Conservation (phyloP, 306 rosid genomes). For the Myrica gale region DNA sequence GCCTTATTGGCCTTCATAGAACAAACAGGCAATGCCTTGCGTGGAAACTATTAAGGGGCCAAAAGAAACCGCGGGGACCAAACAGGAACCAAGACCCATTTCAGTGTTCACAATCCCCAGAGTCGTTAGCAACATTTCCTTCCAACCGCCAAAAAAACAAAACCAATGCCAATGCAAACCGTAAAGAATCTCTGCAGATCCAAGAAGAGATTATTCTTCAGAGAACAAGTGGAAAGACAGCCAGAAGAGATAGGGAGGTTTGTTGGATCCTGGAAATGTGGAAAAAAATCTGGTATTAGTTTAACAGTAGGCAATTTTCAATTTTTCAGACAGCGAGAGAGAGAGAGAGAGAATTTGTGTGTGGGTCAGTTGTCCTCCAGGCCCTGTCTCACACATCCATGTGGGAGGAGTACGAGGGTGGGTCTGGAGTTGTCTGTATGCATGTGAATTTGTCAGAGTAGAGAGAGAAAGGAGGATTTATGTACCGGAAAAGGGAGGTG, state of each 20-base stretch:
- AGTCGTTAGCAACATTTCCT: conserved; percentile 24
- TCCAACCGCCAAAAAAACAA: conserved; percentile 22
- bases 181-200: conserved; percentile 44
- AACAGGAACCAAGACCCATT: conserved; percentile 20
- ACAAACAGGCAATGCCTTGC: conserved; percentile 35
- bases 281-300: conserved; percentile 46
- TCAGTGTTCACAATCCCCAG: conserved; percentile 22
- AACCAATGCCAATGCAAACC: conserved; percentile 36
- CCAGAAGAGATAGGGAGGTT: conserved; percentile 35
- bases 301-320: conserved; percentile 9
- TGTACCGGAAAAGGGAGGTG: background rate
- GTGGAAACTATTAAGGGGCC: conserved; percentile 20
- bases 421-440: conserved; percentile 66
- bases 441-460: conserved; percentile 81
- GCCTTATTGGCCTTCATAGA: conserved; percentile 38
- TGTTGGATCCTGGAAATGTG: conserved; percentile 34
- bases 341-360: conserved; percentile 18
- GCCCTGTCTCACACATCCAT: conserved; percentile 43
- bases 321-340: background rate
- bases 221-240: conserved; percentile 39
- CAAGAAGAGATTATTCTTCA: conserved; percentile 34
- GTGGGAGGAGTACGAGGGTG: conserved; percentile 61
- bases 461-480: conserved; percentile 2
- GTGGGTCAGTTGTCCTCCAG: conserved; percentile 46
- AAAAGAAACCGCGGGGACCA: conserved; percentile 31